Percentiles rank a stretch among this genome's conserved stretches.
Conservation (phyloP, 2,329 filamentous ascomycete genomes). For the Alternaria angustiovoidea region DNA sequence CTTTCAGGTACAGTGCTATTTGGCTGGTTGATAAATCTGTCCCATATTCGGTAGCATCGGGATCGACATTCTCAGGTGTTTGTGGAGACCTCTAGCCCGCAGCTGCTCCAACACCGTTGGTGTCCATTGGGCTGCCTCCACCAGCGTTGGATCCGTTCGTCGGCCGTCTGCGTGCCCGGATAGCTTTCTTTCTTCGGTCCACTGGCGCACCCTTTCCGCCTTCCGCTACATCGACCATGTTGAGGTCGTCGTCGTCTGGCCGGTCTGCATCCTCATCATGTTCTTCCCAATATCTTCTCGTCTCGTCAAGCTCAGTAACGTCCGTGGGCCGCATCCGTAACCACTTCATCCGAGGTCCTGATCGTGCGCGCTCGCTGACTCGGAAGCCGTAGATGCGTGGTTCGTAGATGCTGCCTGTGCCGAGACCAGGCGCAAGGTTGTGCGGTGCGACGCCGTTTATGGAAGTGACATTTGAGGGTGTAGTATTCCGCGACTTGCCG, state of each 20-base stretch:
- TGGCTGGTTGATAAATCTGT: not conserved
- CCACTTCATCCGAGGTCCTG: constrained; percentile 97
- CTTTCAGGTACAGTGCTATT: not conserved
- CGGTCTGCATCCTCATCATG: constrained; percentile 49
- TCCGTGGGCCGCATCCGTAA: constrained; percentile 83
- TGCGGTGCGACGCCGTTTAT: constrained; percentile 88
- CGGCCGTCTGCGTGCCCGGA: constrained; percentile 46
- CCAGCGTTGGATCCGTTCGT: constrained; percentile 40
- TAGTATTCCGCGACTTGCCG: constrained; percentile 45
- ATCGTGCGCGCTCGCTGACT: constrained; percentile 87
- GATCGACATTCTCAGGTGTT: not conserved
- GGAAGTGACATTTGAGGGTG: constrained; percentile 45
- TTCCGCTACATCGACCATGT: constrained; percentile 50
- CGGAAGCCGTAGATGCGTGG: constrained; percentile 96
- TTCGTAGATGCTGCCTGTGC: constrained; percentile 84
- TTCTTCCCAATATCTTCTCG: constrained; percentile 54
- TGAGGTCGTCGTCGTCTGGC: constrained; percentile 49
- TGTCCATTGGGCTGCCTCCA: constrained; percentile 52
- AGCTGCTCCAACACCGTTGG: constrained; percentile 47
- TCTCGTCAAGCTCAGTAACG: constrained; percentile 84
- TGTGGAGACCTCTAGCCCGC: constrained; percentile 26
- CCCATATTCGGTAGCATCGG: not conserved
- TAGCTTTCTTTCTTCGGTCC: constrained; percentile 50
- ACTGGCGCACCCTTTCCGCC: constrained; percentile 36
- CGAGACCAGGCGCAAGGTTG: constrained; percentile 90